Evolutionary conservation across 768 basidiomycete genomes (phyloP).

Genomic region (Rhodotorula diobovata): DNA sequence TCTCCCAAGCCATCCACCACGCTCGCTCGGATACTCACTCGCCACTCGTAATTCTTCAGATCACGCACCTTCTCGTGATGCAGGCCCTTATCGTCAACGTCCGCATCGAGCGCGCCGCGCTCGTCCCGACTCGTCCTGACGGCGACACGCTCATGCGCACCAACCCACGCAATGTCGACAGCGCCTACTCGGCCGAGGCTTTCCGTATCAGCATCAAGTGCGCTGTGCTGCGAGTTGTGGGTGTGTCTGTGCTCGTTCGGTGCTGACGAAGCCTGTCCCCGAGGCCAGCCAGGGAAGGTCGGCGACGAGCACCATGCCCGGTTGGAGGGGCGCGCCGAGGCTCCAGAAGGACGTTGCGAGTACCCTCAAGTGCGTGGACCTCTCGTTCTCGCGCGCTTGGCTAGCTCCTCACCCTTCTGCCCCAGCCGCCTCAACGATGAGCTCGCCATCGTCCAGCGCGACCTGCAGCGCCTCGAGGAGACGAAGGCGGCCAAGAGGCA

Average conservation of each 20-base stretch:
- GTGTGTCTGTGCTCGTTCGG: accelerated
- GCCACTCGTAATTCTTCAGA: slow-evolving; percentile 50
- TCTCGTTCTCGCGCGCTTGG: background rate
- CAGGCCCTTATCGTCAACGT: slow-evolving; percentile 74
- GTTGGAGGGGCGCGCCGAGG: slow-evolving; percentile 34
- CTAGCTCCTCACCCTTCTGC: no score
- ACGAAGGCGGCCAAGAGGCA: slow-evolving; percentile 46
- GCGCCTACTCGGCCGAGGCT: slow-evolving; percentile 28
- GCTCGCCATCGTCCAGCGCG: background rate
- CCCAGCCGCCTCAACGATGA: background rate
- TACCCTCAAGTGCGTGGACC: slow-evolving; percentile 3
- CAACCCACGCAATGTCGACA: slow-evolving; percentile 22
- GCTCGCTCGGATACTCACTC: background rate
- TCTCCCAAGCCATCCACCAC: background rate
- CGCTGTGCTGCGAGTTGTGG: background rate
- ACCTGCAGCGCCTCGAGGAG: background rate
- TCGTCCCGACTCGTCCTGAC: slow-evolving; percentile 61
- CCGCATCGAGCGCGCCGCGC: slow-evolving; percentile 65
- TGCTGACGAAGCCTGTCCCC: background rate
- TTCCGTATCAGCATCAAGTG: slow-evolving; percentile 30
- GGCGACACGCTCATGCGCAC: slow-evolving; percentile 55
- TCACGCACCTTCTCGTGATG: slow-evolving; percentile 66
- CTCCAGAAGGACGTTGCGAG: slow-evolving; percentile 34
- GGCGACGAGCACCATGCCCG: slow-evolving; percentile 8
- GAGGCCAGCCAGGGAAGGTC: slow-evolving; percentile 18